Base-by-base conservation (phyloP, 345 rosid genomes). In the Citrus unshiu region DNA sequence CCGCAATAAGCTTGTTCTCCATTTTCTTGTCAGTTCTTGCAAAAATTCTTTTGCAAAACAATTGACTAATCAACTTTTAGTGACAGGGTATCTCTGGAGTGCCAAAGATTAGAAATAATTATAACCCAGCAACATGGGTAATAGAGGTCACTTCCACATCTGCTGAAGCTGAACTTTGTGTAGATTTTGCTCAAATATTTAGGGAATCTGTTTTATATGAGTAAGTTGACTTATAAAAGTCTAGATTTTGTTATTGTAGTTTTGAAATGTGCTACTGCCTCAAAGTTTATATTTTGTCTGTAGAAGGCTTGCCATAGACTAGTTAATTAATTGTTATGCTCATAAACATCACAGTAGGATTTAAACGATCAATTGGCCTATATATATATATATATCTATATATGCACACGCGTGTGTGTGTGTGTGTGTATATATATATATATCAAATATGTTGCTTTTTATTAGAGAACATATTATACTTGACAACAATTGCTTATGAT, bases 111-210 rank as follows among this genome's bases (percentile, higher is more conserved):
- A 89, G 66, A 83, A 86, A 88, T 60, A 93, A 89, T 59, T 84
- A 83, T 73, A 95, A 95, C 79, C 98, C 98, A 29, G 92, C 96
- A 49, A 93, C 97, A 66, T 95, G 97, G 97, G 87, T 93, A 89
- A 70, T 95, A 74, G 97, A 91, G 60, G 86, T 90, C 43, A 87
- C 95, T 79, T 89, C 92, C 64, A 74, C 78, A 65, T 90, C 91
- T 10, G 78, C 86, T 24, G 97, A 95, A 85, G 62, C 73, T 73
- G 89, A 91, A 63, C 90, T 87, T 43, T 84, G 89, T 21, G 56
- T 89, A 6, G 97, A 93, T 85, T 95, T 90, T 71, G 89, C 84
- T 21, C 62, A 86, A 77, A 80, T 85, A 68, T 95, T 87, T 72
- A 79, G 69, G 37, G 82, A 77, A 4, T 93, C 97, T 0, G 9